Evolutionary conservation across 1,139 yeast genomes (phyloP).

Genomic region (Lodderomyces elongisporus): DNA sequence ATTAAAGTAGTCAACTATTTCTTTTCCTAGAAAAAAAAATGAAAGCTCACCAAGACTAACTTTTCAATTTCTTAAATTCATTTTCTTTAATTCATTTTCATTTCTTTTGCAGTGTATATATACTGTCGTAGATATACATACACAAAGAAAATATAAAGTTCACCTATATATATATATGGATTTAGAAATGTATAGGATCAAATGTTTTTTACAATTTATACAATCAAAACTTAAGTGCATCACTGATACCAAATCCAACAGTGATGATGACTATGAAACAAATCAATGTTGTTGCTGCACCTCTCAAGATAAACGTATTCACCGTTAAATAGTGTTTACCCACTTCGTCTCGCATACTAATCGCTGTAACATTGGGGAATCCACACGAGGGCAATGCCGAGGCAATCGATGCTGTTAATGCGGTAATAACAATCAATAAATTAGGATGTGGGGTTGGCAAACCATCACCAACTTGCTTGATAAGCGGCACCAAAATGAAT

Average conservation of each 20-base stretch:
- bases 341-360: conserved; percentile 83
- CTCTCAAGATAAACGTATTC: conserved; percentile 75
- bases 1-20: no score
- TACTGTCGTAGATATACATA: no score
- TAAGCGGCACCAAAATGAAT: conserved; percentile 79
- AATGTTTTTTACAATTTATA: neutral
- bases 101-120: no score
- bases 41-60: no score
- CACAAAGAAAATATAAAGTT: neutral
- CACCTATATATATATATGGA: neutral
- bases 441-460: conserved; percentile 69
- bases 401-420: conserved; percentile 82
- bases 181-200: neutral
- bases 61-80: no score
- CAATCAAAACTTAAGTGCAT: neutral
- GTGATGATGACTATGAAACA: conserved; percentile 58
- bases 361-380: conserved; percentile 94
- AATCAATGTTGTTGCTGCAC: conserved; percentile 78
- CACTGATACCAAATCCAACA: conserved; percentile 56
- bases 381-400: conserved; percentile 98
- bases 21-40: no score
- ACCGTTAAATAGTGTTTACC: conserved; percentile 85
- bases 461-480: conserved; percentile 76
- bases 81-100: no score
- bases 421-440: conserved; percentile 75